These are phyloP conservation scores for Jamesozyma rosinii DNA, from an alignment of 805 yeast genomes.

Conservation along the genomic window DNA sequence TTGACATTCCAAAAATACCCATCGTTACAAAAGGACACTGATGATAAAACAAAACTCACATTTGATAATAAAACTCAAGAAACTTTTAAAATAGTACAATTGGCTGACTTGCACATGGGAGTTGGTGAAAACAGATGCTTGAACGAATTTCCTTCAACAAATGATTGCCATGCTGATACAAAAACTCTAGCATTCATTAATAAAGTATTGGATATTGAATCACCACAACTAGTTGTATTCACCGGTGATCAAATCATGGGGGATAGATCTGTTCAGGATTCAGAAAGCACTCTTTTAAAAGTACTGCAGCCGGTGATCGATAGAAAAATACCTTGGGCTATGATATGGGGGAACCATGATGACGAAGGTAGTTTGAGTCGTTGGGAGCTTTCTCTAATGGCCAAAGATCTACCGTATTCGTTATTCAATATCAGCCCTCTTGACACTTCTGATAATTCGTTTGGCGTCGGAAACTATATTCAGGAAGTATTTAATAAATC, in stretches of 20 bases:
- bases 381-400: conserved; percentile 48
- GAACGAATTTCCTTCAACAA: conserved; percentile 54
- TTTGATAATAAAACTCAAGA: conserved; percentile 29
- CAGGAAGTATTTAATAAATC: conserved; percentile 36
- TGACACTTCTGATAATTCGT: conserved; percentile 35
- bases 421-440: conserved; percentile 54
- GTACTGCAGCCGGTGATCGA: conserved; percentile 60
- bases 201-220: conserved; percentile 57
- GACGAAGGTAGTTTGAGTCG: conserved; percentile 70
- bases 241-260: conserved; percentile 94
- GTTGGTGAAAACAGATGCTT: conserved; percentile 74
- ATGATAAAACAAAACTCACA: conserved; percentile 1
- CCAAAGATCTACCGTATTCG: conserved; percentile 57
- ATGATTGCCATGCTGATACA: conserved; percentile 68
- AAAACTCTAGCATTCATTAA: conserved; percentile 56
- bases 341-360: conserved; percentile 89
- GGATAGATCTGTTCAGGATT: conserved; percentile 56
- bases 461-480: conserved; percentile 79
- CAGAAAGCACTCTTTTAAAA: conserved; percentile 74
- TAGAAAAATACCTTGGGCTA: conserved; percentile 71
- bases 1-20: conserved; percentile 5
- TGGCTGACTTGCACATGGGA: conserved; percentile 87
- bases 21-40: neutral
- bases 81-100: conserved; percentile 70
- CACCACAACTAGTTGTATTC: conserved; percentile 76